Base-by-base conservation (phyloP, 1,284 basidiomycete species). In the Ganoderma lingzhi region DNA sequence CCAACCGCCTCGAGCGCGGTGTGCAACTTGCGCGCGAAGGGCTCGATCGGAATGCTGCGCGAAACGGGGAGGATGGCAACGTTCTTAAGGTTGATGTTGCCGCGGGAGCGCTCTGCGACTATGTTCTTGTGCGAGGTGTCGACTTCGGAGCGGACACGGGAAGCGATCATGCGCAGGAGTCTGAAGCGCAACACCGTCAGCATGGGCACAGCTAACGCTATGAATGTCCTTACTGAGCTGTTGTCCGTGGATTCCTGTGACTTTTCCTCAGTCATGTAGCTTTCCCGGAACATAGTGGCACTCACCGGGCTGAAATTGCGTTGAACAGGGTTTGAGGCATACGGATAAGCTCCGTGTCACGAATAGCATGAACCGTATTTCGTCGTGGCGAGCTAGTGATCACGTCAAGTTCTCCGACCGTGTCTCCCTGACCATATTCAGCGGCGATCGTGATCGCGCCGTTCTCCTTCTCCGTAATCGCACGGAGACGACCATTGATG, bases 281-380 rank as follows among this genome's bases (percentile, higher is more conserved):
- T 14, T 17, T 30, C 35, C 14, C 30, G 12, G 28, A 10, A 17
- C 60, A 44, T 51, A 28, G 37, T 37, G 14, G 28, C 42, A 74
- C 86, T 74, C 72, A 92, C 93, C 93, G 86, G 15, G 93, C 90
- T 60, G 94, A 96, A 68, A 97, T 97, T 0, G 97, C 97, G 79
- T 99, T 99, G 85, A 99, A 99, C 17, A 99, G 85, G 0, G 97
- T 98, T 77, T 96, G 93, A 0, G 97, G 98, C 93, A 99, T 98
- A 60, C 96, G 86, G 58, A 97, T 98, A n/a, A 99, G 86, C 80
- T 99, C 98, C 0, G 96, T 96, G 79, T 99, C 97, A 76, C 97
- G 94, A 73, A 99, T 99, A 4, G 97, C 97, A 81, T 99, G 97
- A 12, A 99, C 89, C 1, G 97, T 99, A 66, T 93, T 96, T 63